These are phyloP conservation scores for Metrosideros polymorpha DNA, from an alignment of 441 rosid species.

Conservation along the genomic window DNA sequence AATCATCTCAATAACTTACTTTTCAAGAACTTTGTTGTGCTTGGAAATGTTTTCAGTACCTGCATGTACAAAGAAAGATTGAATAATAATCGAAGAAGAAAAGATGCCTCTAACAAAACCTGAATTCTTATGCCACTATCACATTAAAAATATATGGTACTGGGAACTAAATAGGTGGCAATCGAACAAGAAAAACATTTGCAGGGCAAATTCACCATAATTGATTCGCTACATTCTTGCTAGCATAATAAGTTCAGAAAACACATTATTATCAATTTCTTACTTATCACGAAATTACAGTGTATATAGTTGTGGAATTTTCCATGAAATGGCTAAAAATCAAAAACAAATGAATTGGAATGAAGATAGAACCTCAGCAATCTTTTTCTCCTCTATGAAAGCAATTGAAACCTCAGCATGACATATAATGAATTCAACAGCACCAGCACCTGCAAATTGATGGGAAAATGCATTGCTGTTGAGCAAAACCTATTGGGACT, in stretches of 20 bases:
- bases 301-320: background rate
- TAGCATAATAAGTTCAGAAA: background rate
- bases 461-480: background rate
- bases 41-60: conserved; percentile 80
- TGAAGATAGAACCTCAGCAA: conserved; percentile 50
- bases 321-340: background rate
- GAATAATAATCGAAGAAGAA: background rate
- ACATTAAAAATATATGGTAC: background rate
- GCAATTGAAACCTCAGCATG: conserved; percentile 87
- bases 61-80: conserved; percentile 19
- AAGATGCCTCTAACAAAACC: background rate
- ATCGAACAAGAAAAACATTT: background rate
- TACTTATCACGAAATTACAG: background rate
- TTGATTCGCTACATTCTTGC: background rate
- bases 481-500: background rate
- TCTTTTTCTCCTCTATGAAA: conserved; percentile 87
- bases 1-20: conserved; percentile 38
- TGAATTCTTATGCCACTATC: background rate
- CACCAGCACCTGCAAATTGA: conserved; percentile 60
- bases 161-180: background rate
- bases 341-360: background rate
- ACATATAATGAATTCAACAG: conserved; percentile 75
- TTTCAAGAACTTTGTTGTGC: conserved; percentile 46
- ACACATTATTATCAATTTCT: background rate
- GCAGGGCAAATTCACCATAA: background rate